Conservation (phyloP, 2,329 filamentous ascomycete genomes). For the Pseudocercospora pini-densiflorae region DNA sequence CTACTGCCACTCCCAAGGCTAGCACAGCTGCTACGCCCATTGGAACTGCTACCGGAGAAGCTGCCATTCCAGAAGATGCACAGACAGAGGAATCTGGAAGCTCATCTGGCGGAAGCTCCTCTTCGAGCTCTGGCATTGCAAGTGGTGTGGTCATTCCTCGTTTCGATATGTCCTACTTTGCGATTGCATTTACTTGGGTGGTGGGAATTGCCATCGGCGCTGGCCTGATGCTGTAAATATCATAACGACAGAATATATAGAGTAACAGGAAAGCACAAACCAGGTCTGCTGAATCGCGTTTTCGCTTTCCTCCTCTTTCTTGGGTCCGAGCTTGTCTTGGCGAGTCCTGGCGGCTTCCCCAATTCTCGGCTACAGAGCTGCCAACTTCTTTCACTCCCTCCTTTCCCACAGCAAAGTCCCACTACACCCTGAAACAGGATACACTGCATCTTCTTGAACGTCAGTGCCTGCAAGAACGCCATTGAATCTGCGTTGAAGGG, state of each 20-base stretch:
- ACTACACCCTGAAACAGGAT: too few species aligned
- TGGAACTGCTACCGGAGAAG: conserved; percentile 38
- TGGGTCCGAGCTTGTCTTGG: too few species aligned
- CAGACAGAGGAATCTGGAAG: conserved; percentile 13
- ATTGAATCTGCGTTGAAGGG: background rate
- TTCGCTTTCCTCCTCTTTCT: too few species aligned
- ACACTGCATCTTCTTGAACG: too few species aligned
- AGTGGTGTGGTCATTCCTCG: conserved; percentile 17
- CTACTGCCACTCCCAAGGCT: conserved; percentile 28
- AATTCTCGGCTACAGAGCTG: too few species aligned
- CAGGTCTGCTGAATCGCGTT: too few species aligned
- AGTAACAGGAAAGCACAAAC: background rate
- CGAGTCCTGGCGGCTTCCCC: too few species aligned
- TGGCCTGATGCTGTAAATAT: conserved; percentile 26
- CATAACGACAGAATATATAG: conserved; percentile 21
- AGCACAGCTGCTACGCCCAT: conserved; percentile 32
- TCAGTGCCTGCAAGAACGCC: too few species aligned
- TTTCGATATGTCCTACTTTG: conserved; percentile 21
- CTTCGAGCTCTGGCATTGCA: conserved; percentile 17
- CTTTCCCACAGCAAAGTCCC: too few species aligned
- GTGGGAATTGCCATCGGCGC: conserved; percentile 19
- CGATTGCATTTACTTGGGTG: conserved; percentile 20
- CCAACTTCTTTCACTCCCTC: too few species aligned
- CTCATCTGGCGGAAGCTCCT: conserved; percentile 7
- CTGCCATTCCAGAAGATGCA: conserved; percentile 35